Evolutionary conservation across 1,139 yeast genomes (phyloP).

Genomic region (Zygosaccharomyces sapae): DNA sequence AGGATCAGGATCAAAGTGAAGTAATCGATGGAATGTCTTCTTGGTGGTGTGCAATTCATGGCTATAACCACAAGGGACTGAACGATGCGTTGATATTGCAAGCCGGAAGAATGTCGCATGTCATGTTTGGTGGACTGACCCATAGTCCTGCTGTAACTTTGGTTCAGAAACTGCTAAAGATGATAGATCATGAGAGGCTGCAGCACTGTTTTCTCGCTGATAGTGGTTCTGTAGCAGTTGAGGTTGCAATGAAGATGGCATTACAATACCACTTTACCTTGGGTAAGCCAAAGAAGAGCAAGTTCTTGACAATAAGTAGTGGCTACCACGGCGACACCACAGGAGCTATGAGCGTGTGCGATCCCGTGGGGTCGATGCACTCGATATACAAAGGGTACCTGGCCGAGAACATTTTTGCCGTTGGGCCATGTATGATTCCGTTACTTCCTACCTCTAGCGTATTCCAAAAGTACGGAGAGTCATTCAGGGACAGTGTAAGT

Average conservation of each 20-base stretch:
- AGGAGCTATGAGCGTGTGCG: conserved; percentile 36
- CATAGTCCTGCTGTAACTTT: conserved; percentile 35
- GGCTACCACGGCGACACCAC: conserved; percentile 36
- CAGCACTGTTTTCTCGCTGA: conserved; percentile 35
- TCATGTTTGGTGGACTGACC: conserved; percentile 39
- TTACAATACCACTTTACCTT: conserved; percentile 41
- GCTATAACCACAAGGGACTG: conserved; percentile 33
- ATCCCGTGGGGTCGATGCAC: conserved; percentile 37
- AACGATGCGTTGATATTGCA: conserved; percentile 33
- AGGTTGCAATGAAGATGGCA: conserved; percentile 49
- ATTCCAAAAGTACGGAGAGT: conserved; percentile 8
- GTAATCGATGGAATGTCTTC: conserved; percentile 38
- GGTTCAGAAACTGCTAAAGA: conserved; percentile 23
- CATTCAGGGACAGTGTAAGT: conserved; percentile 6
- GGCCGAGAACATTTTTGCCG: conserved; percentile 33
- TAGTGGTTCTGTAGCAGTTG: conserved; percentile 56
- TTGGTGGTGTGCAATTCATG: conserved; percentile 40
- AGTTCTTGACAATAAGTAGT: conserved; percentile 28
- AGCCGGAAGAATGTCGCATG: conserved; percentile 31
- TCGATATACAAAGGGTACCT: conserved; percentile 32
- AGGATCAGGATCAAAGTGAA: conserved; percentile 5
- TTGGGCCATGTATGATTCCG: conserved; percentile 33
- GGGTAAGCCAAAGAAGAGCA: conserved; percentile 17
- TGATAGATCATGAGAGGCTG: conserved; percentile 28
- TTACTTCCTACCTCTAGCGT: conserved; percentile 11